Base-by-base conservation (phyloP, 805 yeast genomes). In the Komagataella phaffii region DNA sequence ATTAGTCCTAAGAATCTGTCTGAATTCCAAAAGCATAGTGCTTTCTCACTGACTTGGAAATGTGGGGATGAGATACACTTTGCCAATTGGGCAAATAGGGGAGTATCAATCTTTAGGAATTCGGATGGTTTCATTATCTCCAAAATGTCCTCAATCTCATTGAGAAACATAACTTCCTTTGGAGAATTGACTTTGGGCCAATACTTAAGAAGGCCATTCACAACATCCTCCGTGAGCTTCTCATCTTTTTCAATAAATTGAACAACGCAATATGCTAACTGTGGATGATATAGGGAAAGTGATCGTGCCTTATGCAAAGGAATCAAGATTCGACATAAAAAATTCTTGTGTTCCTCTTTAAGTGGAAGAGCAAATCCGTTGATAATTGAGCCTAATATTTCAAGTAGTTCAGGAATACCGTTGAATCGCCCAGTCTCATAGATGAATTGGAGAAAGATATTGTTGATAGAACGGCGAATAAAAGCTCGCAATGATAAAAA, bases 111-210 rank as follows among this genome's bases (percentile, higher is more conserved):
- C 68, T 88, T 88, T 57, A 81, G 79, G 64, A 93, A 93, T 68
- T 93, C 98, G 53, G 77, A 72, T 12, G 97, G 96, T 67, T 91
- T 97, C 74, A 91, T 88, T 24, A 88, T 93, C 69, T 93, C 99
- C 64, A 90, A 88, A 3, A 93, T 90, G 64, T 93, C 99, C 67
- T 93, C 99, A 57, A 93, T 80, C 70, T 93, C 99, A 67, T 91
- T 88, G 62, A 93, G 72, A 61, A 90, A 93, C 95, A 93, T 84
- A 23, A 93, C 87, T 69, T 93, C 99, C 63, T 93, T 93, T 12
- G 97, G 93, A 23, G 95, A 83, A 62, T 88, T 88, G 49, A 87
- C 83, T 66, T 93, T 93, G 52, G 99, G 99, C 99, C 99, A 93
- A 70, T 83, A 93, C 61, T 95, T 77, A 59, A 93, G 70, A 54